Evolutionary conservation across 2,329 filamentous ascomycete species (phyloP), one percentile per base, ranked within the genome.

Genomic region (Raffaelea deltoideospora): DNA sequence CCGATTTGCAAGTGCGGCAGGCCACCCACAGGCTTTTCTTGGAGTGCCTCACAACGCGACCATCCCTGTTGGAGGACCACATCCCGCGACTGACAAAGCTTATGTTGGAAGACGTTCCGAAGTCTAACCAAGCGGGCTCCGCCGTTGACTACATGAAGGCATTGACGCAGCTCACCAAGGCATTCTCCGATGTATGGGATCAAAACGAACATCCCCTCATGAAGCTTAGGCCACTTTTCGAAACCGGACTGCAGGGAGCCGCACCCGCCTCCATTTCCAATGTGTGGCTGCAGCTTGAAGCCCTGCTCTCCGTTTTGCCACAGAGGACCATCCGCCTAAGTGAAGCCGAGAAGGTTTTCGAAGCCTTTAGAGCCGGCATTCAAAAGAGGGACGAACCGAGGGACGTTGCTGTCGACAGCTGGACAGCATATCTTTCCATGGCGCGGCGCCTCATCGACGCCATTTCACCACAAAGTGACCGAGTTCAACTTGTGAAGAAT

Each of bases 221-320:
- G 4, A 59, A 78, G 18, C 56, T 98, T 4, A 69, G 72, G 34
- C 63, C 74, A 9, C 90, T 92, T 46, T 61, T 96, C 7, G 76
- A 81, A 43, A 82, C 77, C 48, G 88, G 90, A 3, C 93, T 88
- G 0, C 83, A 95, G 49, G 72, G 76, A n/a, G 79, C 80, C 3
- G 63, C 37, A 4, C 15, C 35, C 0, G 31, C 41, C 1, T 6
- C 33, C 1, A 10, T 73, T 0, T 58, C 66, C 4, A 69, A 66
- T 10, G 94, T 78, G 50, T 98, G 90, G 90, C 56, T 65, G 20
- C 71, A 69, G 14, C 53, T 93, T 23, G 63, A 68, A 28, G 60
- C 64, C 22, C 57, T 96, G 0, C 52, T 94, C 6, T 60, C 69
- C 18, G 53, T 76, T 1, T 51, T 88, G 2, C 63, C 79, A 34